These are phyloP conservation scores for Metschnikowia proteae DNA, from an alignment of 805 yeast species.

Conservation along the genomic window DNA sequence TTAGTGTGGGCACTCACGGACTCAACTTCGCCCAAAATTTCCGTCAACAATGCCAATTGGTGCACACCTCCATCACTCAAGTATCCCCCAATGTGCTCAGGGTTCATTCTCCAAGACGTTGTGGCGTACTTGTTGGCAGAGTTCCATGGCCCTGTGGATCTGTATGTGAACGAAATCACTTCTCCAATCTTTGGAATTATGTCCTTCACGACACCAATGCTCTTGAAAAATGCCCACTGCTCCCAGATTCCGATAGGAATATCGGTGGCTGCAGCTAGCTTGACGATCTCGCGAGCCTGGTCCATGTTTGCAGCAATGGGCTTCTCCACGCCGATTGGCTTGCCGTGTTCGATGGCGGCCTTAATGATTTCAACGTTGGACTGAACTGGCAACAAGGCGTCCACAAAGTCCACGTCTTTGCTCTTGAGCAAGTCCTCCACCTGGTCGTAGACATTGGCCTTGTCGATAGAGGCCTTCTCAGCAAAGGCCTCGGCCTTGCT, in stretches of 20 bases:
- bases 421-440: constrained; percentile 66
- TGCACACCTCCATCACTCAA: constrained; percentile 96
- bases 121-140: constrained; percentile 54
- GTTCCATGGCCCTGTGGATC: constrained; percentile 70
- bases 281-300: constrained; percentile 78
- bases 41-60: constrained; percentile 83
- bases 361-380: constrained; percentile 65
- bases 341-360: constrained; percentile 66
- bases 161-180: constrained; percentile 64
- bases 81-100: constrained; percentile 91
- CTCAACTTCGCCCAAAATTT: constrained; percentile 70
- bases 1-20: constrained; percentile 71
- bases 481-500: constrained; percentile 83
- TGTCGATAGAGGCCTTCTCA: constrained; percentile 48
- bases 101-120: constrained; percentile 85
- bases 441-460: constrained; percentile 51
- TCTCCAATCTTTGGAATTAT: constrained; percentile 69
- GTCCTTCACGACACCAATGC: constrained; percentile 52
- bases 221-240: constrained; percentile 75
- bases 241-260: constrained; percentile 77
- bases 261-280: constrained; percentile 55
- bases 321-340: constrained; percentile 82
- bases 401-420: constrained; percentile 68
- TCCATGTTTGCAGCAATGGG: constrained; percentile 85
- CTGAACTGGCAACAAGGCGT: constrained; percentile 88